Conservation (phyloP, 371 early-diverging fungal genomes). For the Entomophthora muscae region DNA sequence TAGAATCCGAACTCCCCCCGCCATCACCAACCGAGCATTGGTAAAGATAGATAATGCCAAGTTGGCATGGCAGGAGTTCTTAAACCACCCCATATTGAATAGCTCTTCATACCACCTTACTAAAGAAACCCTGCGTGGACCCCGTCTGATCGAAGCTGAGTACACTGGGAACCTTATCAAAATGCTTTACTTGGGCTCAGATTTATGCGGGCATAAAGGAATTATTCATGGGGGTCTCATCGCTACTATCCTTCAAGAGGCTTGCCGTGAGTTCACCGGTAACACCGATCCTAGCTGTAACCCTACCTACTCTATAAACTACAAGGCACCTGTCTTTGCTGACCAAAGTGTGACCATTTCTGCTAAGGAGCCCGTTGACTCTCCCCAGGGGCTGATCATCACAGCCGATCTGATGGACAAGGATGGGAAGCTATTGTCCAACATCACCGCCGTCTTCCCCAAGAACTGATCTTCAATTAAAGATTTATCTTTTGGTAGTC, state of each 20-base stretch:
- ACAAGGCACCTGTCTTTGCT: background rate
- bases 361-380: background rate
- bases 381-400: background rate
- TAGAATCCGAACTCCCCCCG: too few relatives aligned
- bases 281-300: background rate
- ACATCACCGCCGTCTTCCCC: background rate
- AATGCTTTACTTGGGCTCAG: background rate
- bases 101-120: background rate
- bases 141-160: background rate
- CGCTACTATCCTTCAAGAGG: conserved; percentile 5
- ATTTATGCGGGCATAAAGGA: conserved; percentile 3
- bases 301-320: background rate
- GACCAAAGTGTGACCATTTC: background rate
- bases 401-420: background rate
- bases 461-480: background rate
- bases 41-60: too few relatives aligned
- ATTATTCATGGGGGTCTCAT: conserved; percentile 6
- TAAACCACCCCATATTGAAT: background rate
- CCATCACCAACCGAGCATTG: too few relatives aligned
- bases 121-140: background rate
- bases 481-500: conserved; percentile 1
- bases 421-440: background rate
- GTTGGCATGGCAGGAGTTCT: background rate
- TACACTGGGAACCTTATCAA: background rate
- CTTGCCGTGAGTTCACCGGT: background rate